Evolutionary conservation across 371 early-diverging fungal genomes (phyloP), one percentile per base, ranked within the genome.

Genomic region (Mortierella sp.): DNA sequence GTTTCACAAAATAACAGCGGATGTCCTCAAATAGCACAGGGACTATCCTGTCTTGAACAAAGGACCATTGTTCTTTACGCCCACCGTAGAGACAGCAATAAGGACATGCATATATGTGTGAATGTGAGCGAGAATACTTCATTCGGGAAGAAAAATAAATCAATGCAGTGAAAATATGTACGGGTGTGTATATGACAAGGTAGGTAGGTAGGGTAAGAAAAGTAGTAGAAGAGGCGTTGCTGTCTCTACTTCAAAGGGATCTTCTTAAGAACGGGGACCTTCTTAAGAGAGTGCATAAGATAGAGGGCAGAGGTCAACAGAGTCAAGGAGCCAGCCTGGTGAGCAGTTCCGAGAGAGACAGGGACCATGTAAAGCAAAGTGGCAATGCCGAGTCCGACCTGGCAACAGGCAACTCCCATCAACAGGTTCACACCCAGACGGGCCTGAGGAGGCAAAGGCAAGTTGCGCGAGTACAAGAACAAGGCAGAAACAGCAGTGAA

Each of bases 291-390:
- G 83, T 98, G 97, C 82, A 95, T 90, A 64, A 98, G 89, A 89
- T 95, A 96, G 76, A 97, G 87, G 19, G 95, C 93, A 5, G 95
- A 89, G 3, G 98, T 95, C 73, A 98, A 88, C 40, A 99, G 89
- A n/a, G 95, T 91, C 67, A 99, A 88, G 19, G 98, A 96, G 40
- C 98, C 98, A 43, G 96, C 96, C 89, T 99, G 99, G 90, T 99
- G 99, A 24, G 97, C 95, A 9, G 99, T 96, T 14, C 98, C 99
- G 76, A 98, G 89, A 46, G 95, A 93, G 71, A 98, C 93, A 24
- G 98, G 99, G 10, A 99, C 99, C 89, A 97, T 93, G 80, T 96
- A 97, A 43, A 99, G 89, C 51, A 99, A 90, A 3, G 99, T 98
- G 50, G 94, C 89, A 75, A 99, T 97, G 61, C 99, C 99, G 34